Conservation (phyloP, 306 rosid genomes). For the Prunus mongolica region DNA sequence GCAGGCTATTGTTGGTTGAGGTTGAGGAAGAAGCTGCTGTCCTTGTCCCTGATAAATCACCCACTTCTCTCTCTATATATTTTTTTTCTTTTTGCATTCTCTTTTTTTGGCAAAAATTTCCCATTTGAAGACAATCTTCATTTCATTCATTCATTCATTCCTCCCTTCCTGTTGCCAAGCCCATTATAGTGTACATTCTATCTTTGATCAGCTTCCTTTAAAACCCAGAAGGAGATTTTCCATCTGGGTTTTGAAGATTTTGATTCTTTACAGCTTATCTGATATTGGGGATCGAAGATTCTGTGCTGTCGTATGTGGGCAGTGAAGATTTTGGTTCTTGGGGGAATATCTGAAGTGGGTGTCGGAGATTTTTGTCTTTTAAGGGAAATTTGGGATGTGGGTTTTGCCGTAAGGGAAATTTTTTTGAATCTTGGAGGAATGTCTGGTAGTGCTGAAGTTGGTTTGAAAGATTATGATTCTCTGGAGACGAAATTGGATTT, state of each 20-base stretch:
- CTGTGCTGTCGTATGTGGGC: constrained; percentile 5
- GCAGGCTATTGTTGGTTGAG: constrained; percentile 24
- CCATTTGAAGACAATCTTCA: not conserved
- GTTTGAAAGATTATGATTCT: constrained; percentile 15
- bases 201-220: constrained; percentile 24
- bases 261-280: constrained; percentile 16
- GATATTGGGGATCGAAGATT: constrained; percentile 6
- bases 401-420: not conserved
- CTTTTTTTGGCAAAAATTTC: constrained; percentile 34
- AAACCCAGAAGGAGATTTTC: constrained; percentile 13
- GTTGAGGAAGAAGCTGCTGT: constrained; percentile 11
- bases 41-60: constrained; percentile 14
- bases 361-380: not conserved
- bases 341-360: constrained; percentile 25
- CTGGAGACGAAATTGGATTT: constrained; percentile 9
- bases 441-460: not conserved
- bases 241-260: constrained; percentile 24
- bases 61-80: constrained; percentile 13
- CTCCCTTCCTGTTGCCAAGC: constrained; percentile 9
- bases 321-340: constrained; percentile 14
- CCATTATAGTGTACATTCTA: constrained; percentile 16
- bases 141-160: not conserved
- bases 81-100: not conserved
- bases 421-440: not conserved
- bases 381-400: not conserved